Evolutionary conservation across 257 asterid genomes (phyloP).

Genomic region (Pogostemon cablin): DNA sequence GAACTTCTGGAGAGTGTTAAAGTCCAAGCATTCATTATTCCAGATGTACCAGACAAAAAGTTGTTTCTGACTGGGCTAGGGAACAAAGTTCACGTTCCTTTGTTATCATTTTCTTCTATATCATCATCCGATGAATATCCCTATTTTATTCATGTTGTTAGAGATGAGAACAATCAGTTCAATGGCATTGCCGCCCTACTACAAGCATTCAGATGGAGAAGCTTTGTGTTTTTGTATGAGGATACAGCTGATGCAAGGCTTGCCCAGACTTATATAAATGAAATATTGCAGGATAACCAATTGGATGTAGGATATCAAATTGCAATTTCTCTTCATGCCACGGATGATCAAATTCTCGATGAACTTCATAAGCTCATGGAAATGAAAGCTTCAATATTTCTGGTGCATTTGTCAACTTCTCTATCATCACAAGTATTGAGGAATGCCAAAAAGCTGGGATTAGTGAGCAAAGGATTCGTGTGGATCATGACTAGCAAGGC

Average conservation of each 20-base stretch:
- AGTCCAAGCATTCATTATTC: conserved; percentile 43
- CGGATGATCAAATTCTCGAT: conserved; percentile 33
- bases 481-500: conserved; percentile 51
- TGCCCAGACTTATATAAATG: conserved; percentile 28
- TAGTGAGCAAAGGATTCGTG: conserved; percentile 47
- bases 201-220: conserved; percentile 43
- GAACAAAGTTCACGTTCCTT: conserved; percentile 39
- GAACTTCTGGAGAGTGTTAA: conserved; percentile 45
- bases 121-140: conserved; percentile 31
- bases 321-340: conserved; percentile 29
- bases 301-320: conserved; percentile 23
- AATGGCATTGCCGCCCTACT: conserved; percentile 38
- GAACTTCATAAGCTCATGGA: conserved; percentile 35
- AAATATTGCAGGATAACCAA: conserved; percentile 36
- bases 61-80: conserved; percentile 36
- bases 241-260: conserved; percentile 34
- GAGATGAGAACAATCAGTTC: conserved; percentile 43
- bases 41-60: conserved; percentile 33
- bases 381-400: conserved; percentile 27
- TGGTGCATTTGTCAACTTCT: conserved; percentile 46
- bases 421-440: conserved; percentile 39
- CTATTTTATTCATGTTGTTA: conserved; percentile 43
- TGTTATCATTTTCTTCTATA: conserved; percentile 42
- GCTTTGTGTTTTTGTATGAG: conserved; percentile 39
- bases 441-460: conserved; percentile 39